These are phyloP conservation scores for Russula compacta DNA, from an alignment of 768 basidiomycete species.

Conservation along the genomic window DNA sequence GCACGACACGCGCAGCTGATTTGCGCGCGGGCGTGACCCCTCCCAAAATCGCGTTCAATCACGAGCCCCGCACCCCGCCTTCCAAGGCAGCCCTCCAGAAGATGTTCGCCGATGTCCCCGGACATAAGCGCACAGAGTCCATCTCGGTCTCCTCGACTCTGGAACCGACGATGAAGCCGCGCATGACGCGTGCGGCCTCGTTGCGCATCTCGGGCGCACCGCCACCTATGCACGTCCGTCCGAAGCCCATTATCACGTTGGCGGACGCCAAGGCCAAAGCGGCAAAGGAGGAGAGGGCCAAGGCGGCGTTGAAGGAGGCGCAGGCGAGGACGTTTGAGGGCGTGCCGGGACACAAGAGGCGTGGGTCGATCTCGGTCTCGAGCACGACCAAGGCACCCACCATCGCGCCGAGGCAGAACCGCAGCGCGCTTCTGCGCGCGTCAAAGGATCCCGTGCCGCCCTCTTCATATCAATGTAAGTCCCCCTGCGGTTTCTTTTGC, in stretches of 20 bases:
- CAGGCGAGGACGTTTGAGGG: constrained; percentile 50
- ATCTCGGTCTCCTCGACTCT: constrained; percentile 69
- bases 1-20: constrained; percentile 65
- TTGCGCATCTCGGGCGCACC: constrained; percentile 50
- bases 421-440: constrained; percentile 34
- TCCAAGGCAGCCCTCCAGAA: constrained; percentile 52
- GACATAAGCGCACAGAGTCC: constrained; percentile 63
- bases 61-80: constrained; percentile 41
- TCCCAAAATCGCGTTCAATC: constrained; percentile 33
- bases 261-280: constrained; percentile 23
- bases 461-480: constrained; percentile 19
- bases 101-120: constrained; percentile 72
- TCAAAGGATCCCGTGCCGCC: constrained; percentile 37
- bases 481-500: neutral
- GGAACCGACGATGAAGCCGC: constrained; percentile 59
- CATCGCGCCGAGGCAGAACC: constrained; percentile 37
- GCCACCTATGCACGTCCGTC: constrained; percentile 27
- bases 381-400: constrained; percentile 34
- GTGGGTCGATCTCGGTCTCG: constrained; percentile 64
- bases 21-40: constrained; percentile 54
- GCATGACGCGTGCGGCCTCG: constrained; percentile 69
- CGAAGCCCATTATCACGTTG: constrained; percentile 3
- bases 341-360: constrained; percentile 77
- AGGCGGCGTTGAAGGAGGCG: constrained; percentile 29
- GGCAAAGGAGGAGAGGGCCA: constrained; percentile 24